A percentile compares a stretch with the other conserved stretches of the same genome.
phyloP scores from a whole-genome alignment of 106 monocot genomes.

The Acanthochlamys bracteata region DNA sequence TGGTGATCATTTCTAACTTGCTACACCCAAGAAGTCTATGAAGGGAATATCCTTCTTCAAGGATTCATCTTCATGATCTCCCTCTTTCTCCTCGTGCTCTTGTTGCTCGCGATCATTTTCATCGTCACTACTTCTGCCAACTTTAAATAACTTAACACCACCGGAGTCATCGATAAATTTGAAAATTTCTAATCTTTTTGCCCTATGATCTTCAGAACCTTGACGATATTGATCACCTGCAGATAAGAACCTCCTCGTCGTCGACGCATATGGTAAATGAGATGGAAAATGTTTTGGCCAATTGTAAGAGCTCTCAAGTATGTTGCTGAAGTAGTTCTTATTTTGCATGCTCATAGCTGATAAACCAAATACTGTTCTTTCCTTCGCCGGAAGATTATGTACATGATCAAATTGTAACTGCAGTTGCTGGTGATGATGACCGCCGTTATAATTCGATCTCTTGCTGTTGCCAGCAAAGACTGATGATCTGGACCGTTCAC shows the following conservation, averaged over 20 bases:
- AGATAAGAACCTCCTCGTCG: too few relatives aligned
- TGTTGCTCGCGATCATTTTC: background rate
- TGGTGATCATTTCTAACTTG: slow-evolving; percentile 6
- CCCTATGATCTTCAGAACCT: too few relatives aligned
- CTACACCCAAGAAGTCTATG: slow-evolving; percentile 68
- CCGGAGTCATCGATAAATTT: too few relatives aligned
- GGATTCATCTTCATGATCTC: slow-evolving; percentile 17
- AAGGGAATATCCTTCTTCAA: slow-evolving; percentile 34
- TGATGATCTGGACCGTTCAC: slow-evolving; percentile 26
- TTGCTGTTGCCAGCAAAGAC: background rate
- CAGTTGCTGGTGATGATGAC: background rate
- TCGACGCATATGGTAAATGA: too few relatives aligned
- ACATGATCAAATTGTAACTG: background rate
- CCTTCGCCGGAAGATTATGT: too few relatives aligned
- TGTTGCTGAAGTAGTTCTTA: too few relatives aligned
- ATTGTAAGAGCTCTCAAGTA: too few relatives aligned
- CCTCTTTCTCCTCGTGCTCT: background rate
- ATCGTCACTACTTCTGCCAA: background rate
- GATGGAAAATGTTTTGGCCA: too few relatives aligned
- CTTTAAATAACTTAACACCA: background rate
- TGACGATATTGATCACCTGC: too few relatives aligned
- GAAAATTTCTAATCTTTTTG: too few relatives aligned
- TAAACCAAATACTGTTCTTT: too few relatives aligned
- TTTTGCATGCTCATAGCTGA: too few relatives aligned
- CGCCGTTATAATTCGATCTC: background rate